Evolutionary conservation across 805 yeast species (phyloP).

Genomic region (Nakazawaea ishiwadae): DNA sequence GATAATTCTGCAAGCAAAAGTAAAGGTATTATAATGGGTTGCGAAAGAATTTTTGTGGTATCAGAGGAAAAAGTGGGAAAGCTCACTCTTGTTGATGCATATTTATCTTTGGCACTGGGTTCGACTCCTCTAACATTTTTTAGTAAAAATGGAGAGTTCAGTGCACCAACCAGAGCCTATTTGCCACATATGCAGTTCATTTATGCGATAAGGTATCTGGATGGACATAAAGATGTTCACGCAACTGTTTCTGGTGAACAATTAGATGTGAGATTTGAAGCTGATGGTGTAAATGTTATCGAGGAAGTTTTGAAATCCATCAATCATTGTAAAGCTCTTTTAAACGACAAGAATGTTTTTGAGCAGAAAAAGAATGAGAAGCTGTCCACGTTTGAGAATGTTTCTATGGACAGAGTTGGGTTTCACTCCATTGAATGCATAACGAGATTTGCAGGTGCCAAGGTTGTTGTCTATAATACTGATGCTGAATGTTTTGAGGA

Average conservation of each 20-base stretch:
- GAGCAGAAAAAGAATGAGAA: background rate
- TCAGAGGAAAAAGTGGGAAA: constrained; percentile 61
- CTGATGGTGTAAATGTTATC: constrained; percentile 49
- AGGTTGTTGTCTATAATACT: constrained; percentile 41
- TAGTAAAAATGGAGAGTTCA: constrained; percentile 39
- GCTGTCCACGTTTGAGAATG: background rate
- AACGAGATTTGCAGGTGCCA: constrained; percentile 67
- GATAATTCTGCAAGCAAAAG: constrained; percentile 33
- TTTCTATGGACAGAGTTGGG: constrained; percentile 20
- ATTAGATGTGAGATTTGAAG: constrained; percentile 59
- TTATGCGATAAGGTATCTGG: constrained; percentile 30
- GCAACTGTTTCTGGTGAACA: constrained; percentile 62
- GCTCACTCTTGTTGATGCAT: constrained; percentile 64
- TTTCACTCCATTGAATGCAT: constrained; percentile 39
- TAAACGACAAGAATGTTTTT: constrained; percentile 18
- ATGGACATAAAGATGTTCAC: constrained; percentile 31
- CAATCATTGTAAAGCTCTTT: constrained; percentile 32
- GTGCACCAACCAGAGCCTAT: constrained; percentile 55
- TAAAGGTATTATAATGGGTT: constrained; percentile 80
- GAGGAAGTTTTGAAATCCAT: constrained; percentile 48
- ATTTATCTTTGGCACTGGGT: constrained; percentile 68
- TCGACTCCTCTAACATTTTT: constrained; percentile 43
- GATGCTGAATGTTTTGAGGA: constrained; percentile 36
- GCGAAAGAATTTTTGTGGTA: constrained; percentile 64
- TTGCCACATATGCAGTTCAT: constrained; percentile 64